Evolutionary conservation across 139 green algal species (phyloP).

Genomic region (Picochlorum costavermella): DNA sequence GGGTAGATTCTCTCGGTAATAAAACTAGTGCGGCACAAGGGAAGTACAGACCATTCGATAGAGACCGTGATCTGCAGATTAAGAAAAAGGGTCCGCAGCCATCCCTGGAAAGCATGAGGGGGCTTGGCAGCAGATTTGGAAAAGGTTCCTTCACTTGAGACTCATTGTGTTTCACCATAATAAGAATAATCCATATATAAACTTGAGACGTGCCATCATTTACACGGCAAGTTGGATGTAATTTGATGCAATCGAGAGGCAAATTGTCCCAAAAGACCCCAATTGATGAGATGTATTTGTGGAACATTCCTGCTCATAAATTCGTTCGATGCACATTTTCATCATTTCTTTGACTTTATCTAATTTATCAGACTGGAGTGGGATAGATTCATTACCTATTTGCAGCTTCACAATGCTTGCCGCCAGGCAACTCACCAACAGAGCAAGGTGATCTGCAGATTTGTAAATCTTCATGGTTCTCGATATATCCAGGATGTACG

Average conservation of each 20-base stretch:
- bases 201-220: no score
- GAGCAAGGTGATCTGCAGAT: slow-evolving; percentile 12
- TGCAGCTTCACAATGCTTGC: background rate
- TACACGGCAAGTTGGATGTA: no score
- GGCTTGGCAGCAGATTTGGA: slow-evolving; percentile 31
- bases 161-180: background rate
- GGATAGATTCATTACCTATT: background rate
- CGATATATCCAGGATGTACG: background rate
- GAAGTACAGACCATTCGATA: slow-evolving; percentile 54
- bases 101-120: slow-evolving; percentile 39
- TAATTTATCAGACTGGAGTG: background rate
- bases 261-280: background rate
- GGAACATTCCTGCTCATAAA: slow-evolving; percentile 1
- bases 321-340: background rate
- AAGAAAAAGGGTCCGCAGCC: slow-evolving; percentile 28
- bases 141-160: background rate
- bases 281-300: background rate
- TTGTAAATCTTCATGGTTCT: slow-evolving; percentile 11
- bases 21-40: slow-evolving; percentile 18
- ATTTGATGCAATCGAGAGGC: no score
- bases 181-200: no score
- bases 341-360: slow-evolving; percentile 5
- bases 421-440: slow-evolving; percentile 15
- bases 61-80: slow-evolving; percentile 56
- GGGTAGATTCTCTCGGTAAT: slow-evolving; percentile 25